Percentiles rank a stretch among this genome's conserved stretches.
Conservation (phyloP, 306 rosid species). For the Prunus mongolica region DNA sequence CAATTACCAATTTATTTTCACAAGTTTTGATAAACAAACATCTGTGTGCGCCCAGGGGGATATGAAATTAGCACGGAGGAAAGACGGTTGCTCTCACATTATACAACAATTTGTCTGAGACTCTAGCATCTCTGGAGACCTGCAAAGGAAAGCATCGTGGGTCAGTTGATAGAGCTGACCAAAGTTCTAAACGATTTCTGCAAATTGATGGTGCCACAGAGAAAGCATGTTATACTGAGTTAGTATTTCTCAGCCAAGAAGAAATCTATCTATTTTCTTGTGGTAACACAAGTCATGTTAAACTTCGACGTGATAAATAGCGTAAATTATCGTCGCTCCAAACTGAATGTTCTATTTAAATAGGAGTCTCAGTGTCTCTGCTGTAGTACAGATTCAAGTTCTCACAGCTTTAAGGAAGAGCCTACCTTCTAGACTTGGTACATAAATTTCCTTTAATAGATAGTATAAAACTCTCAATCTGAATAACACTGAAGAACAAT, state of each 20-base stretch:
- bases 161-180: background rate
- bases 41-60: conserved; percentile 4
- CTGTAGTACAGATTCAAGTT: background rate
- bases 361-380: background rate
- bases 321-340: background rate
- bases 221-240: background rate
- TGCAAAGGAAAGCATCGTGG: conserved; percentile 35
- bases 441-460: background rate
- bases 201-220: background rate
- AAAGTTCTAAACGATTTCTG: background rate
- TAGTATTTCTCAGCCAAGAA: background rate
- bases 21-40: background rate
- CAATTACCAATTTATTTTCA: conserved; percentile 15
- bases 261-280: background rate
- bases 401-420: background rate
- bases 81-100: conserved; percentile 60
- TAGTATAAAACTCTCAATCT: background rate
- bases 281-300: background rate
- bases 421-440: background rate
- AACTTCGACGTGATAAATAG: background rate
- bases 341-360: background rate
- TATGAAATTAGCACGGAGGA: background rate
- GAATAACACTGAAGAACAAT: background rate
- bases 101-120: conserved; percentile 68
- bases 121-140: conserved; percentile 83